Percentiles rank a stretch among this genome's conserved stretches.
phyloP scores from a whole-genome alignment of 2,329 filamentous ascomycete genomes.

The Fusarium sp. region DNA sequence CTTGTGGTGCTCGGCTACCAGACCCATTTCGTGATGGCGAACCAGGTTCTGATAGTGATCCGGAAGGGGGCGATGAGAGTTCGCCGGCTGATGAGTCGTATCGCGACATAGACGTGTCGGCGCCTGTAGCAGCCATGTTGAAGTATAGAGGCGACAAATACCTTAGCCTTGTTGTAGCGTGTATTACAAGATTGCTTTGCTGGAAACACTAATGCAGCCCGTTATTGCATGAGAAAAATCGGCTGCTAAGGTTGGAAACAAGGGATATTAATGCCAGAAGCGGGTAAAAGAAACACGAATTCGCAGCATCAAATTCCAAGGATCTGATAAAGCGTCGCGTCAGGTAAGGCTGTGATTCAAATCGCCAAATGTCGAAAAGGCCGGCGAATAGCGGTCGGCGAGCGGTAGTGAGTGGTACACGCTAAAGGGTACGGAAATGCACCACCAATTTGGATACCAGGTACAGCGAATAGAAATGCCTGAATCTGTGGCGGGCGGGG shows the following conservation, averaged over 20 bases:
- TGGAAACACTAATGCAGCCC: slow-evolving; percentile 2
- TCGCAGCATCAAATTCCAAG: slow-evolving; percentile 8
- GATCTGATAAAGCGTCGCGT: slow-evolving; percentile 37
- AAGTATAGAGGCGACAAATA: slow-evolving; percentile 20
- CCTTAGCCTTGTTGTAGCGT: slow-evolving; percentile 1
- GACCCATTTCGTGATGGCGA: slow-evolving; percentile 57
- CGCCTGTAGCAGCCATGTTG: slow-evolving; percentile 48
- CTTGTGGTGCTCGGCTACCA: slow-evolving; percentile 44
- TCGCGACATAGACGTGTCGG: slow-evolving; percentile 53
- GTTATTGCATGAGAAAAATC: slow-evolving; percentile 11
- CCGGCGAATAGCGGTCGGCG: slow-evolving; percentile 36
- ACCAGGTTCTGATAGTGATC: slow-evolving; percentile 62
- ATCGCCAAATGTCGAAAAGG: slow-evolving; percentile 25
- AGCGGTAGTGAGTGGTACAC: slow-evolving; percentile 35
- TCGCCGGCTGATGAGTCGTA: slow-evolving; percentile 63
- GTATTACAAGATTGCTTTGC: slow-evolving; percentile 13
- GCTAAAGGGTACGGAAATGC: slow-evolving; percentile 33
- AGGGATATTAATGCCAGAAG: slow-evolving; percentile 1
- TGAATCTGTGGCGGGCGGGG: slow-evolving; percentile 28
- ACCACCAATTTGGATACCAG: slow-evolving; percentile 36
- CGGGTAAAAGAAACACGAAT: slow-evolving; percentile 12
- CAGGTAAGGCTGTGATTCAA: slow-evolving; percentile 40
- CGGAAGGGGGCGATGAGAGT: slow-evolving; percentile 65
- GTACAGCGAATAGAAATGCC: slow-evolving; percentile 38
- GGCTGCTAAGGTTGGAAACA: not conserved